phyloP scores from a whole-genome alignment of 257 asterid genomes.

The Ophiorrhiza pumila region DNA sequence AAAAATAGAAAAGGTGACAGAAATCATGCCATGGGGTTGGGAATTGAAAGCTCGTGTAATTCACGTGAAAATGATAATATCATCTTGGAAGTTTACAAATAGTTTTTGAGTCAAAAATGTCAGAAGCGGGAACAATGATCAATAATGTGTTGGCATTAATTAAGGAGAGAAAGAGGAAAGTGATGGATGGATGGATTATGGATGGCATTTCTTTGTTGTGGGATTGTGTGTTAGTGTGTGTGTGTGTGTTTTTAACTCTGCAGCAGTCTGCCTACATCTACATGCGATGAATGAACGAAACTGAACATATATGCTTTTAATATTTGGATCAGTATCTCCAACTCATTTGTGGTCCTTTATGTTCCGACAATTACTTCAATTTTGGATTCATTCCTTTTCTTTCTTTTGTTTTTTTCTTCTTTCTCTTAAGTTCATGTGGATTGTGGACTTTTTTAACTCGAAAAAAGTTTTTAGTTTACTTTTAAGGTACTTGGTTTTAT shows the following conservation, averaged over 20 bases:
- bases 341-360: conserved; percentile 8
- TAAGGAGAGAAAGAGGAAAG: neutral
- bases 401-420: too few relatives aligned
- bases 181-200: too few relatives aligned
- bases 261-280: too few relatives aligned
- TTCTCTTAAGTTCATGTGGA: neutral
- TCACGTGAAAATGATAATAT: conserved; percentile 11
- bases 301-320: conserved; percentile 8
- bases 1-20: neutral
- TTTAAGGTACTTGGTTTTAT: too few relatives aligned
- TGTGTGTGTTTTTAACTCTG: too few relatives aligned
- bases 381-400: neutral
- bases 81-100: conserved; percentile 1
- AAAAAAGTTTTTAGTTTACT: too few relatives aligned
- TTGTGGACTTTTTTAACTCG: too few relatives aligned
- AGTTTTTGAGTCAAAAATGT: neutral
- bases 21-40: neutral
- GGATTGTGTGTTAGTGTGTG: neutral
- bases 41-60: neutral
- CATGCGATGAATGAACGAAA: conserved; percentile 16
- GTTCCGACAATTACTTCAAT: conserved; percentile 4
- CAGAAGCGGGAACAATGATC: neutral
- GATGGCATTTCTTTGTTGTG: too few relatives aligned
- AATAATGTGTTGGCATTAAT: neutral
- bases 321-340: neutral